Percentiles rank a stretch among this genome's conserved stretches.
phyloP scores from a whole-genome alignment of 805 yeast genomes.

The Candida ficus region DNA sequence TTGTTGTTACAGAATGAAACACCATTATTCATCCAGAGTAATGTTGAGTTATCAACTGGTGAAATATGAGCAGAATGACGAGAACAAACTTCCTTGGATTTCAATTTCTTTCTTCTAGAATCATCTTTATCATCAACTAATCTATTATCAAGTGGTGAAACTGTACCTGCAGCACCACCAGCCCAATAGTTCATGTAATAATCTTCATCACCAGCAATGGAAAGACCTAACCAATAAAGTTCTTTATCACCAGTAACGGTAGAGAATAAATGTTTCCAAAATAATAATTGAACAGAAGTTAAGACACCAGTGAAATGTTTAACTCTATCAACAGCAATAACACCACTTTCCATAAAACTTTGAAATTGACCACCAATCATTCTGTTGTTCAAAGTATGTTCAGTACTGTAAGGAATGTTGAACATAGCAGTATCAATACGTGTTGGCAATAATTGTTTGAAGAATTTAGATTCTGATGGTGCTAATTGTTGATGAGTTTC shows the following conservation, averaged over 20 bases:
- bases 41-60: conserved; percentile 40
- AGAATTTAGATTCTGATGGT: conserved; percentile 31
- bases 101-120: conserved; percentile 14
- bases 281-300: conserved; percentile 34
- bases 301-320: conserved; percentile 46
- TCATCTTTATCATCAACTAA: conserved; percentile 15
- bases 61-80: conserved; percentile 57
- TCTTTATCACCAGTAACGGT: conserved; percentile 67
- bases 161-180: conserved; percentile 55
- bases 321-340: conserved; percentile 39
- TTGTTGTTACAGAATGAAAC: conserved; percentile 41
- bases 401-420: conserved; percentile 31
- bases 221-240: conserved; percentile 58
- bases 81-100: conserved; percentile 44
- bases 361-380: conserved; percentile 33
- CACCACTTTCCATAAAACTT: conserved; percentile 42
- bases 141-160: conserved; percentile 22
- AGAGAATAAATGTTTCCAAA: conserved; percentile 35
- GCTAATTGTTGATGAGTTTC: conserved; percentile 27
- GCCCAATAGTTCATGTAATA: conserved; percentile 46
- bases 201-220: conserved; percentile 47
- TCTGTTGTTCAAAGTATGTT: conserved; percentile 32
- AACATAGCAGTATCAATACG: conserved; percentile 32
- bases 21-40: conserved; percentile 61
- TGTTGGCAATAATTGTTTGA: conserved; percentile 39